Evolutionary conservation across 306 rosid genomes (phyloP).

Genomic region (Gynostemma pentaphyllum): DNA sequence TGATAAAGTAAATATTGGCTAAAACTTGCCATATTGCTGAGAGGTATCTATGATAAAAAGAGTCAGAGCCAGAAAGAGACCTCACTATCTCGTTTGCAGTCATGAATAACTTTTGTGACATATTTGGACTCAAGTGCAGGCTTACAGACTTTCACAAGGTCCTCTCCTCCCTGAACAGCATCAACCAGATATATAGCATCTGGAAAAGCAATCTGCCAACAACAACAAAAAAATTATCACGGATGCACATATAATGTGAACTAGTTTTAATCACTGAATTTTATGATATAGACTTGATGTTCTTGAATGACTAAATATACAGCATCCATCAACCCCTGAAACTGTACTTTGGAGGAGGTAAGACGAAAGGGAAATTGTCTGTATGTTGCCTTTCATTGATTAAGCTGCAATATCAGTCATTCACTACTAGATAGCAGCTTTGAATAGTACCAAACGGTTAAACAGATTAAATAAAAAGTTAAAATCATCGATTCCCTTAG

Average conservation of each 20-base stretch:
- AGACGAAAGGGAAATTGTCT: background rate
- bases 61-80: constrained; percentile 34
- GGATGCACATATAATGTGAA: background rate
- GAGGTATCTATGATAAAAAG: constrained; percentile 1
- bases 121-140: constrained; percentile 88
- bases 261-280: background rate
- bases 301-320: background rate
- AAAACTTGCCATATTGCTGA: background rate
- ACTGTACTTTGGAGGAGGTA: background rate
- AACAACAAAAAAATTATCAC: constrained; percentile 7
- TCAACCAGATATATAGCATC: constrained; percentile 95
- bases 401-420: background rate
- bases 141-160: constrained; percentile 84
- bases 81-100: constrained; percentile 99
- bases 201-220: constrained; percentile 84
- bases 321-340: background rate
- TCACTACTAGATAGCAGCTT: background rate
- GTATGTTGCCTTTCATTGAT: background rate
- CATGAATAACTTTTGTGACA: constrained; percentile 95
- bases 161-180: constrained; percentile 71
- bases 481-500: background rate
- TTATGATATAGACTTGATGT: background rate
- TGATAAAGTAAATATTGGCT: background rate
- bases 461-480: background rate
- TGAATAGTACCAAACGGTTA: background rate